phyloP scores from a whole-genome alignment of 23 red algal species.

The Chondrus crispus region DNA sequence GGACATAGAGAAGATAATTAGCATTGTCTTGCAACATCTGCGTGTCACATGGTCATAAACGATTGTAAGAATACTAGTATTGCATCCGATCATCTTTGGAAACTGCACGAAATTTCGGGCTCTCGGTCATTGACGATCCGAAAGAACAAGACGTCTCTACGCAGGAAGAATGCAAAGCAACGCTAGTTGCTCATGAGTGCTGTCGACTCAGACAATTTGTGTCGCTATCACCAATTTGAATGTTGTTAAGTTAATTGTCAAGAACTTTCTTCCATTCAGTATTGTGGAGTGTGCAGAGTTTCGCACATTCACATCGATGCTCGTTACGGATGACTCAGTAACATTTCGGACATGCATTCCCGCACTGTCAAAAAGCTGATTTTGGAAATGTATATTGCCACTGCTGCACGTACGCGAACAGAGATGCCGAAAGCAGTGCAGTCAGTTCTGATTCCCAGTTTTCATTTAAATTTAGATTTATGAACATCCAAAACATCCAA shows the following conservation, averaged over 20 bases:
- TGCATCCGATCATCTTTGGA: background rate
- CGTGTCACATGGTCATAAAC: background rate
- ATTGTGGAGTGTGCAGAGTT: constrained; percentile 9
- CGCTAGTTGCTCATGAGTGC: too few species aligned
- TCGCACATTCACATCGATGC: background rate
- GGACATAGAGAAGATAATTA: background rate
- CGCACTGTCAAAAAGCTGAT: background rate
- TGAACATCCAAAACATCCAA: background rate
- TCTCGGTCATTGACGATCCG: background rate
- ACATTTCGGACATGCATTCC: background rate
- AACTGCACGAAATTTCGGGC: background rate
- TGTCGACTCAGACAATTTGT: too few species aligned
- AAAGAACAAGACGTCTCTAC: too few species aligned
- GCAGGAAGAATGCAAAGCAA: too few species aligned
- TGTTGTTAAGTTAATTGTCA: background rate
- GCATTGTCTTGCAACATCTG: background rate
- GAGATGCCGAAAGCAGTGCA: too few species aligned
- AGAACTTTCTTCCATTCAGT: background rate
- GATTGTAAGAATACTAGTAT: background rate
- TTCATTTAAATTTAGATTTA: background rate
- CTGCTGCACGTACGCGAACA: background rate
- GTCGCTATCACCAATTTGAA: too few species aligned
- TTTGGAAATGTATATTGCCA: background rate
- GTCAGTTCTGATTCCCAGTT: too few species aligned
- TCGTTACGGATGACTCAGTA: background rate